Percentiles rank a stretch among this genome's conserved stretches.
phyloP scores from a whole-genome alignment of 2,329 filamentous ascomycete species.

The Juglanconis sp. region DNA sequence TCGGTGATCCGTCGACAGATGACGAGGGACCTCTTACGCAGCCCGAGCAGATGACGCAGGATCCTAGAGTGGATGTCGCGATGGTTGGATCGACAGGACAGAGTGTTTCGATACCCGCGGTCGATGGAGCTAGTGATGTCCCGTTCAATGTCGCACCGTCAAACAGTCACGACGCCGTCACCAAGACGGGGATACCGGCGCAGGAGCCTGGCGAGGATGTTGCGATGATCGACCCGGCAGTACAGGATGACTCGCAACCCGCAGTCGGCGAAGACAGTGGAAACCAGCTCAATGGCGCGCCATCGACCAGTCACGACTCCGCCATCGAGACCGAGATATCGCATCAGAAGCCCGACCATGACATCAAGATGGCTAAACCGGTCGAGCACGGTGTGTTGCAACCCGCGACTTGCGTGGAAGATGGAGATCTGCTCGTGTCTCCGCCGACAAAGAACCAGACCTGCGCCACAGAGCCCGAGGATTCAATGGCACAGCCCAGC shows the following conservation, averaged over 20 bases:
- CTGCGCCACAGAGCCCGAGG: not conserved
- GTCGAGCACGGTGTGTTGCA: too few relatives aligned
- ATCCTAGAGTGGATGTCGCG: not conserved
- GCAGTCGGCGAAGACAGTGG: not conserved
- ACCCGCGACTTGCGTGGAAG: too few relatives aligned
- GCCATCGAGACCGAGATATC: not conserved
- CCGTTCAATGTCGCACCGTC: not conserved
- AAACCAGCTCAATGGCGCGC: not conserved
- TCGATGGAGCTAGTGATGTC: not conserved
- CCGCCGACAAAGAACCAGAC: not conserved
- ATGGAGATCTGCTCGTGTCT: not conserved
- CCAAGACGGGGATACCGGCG: too few relatives aligned
- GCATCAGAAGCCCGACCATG: too few relatives aligned
- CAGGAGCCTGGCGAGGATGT: not conserved
- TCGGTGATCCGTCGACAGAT: not conserved
- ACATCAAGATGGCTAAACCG: too few relatives aligned
- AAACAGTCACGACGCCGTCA: not conserved
- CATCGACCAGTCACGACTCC: not conserved
- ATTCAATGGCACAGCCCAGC: too few relatives aligned
- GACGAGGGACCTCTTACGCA: too few relatives aligned
- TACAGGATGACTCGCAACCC: not conserved
- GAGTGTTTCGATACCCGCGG: not conserved
- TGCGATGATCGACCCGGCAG: not conserved
- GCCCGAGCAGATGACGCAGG: not conserved
- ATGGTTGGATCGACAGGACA: not conserved